Percentiles rank a stretch among this genome's conserved stretches.
Conservation (phyloP, 1,139 yeast species). For the Kodamaea fungicola region DNA sequence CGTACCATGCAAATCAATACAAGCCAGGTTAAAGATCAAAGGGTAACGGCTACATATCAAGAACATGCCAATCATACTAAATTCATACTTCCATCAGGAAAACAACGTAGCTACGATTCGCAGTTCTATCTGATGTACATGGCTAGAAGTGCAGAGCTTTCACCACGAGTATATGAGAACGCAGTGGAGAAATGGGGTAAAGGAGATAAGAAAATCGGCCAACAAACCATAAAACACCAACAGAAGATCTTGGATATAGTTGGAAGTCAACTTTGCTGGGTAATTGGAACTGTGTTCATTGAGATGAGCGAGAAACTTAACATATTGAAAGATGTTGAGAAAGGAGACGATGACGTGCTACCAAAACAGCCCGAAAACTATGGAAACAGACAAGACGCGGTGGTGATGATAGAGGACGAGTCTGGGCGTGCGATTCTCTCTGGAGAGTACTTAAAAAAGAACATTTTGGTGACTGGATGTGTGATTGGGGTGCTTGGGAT, state of each 20-base stretch:
- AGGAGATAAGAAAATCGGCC: conserved; percentile 38
- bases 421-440: conserved; percentile 85
- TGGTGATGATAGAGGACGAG: conserved; percentile 87
- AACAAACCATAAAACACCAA: conserved; percentile 31
- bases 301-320: conserved; percentile 85
- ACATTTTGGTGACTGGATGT: conserved; percentile 78
- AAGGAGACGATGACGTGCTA: conserved; percentile 50
- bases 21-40: not conserved
- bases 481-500: conserved; percentile 84
- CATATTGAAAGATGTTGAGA: conserved; percentile 76
- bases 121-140: conserved; percentile 79
- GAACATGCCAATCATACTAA: conserved; percentile 3
- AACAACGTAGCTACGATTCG: conserved; percentile 49
- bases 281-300: conserved; percentile 84
- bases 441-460: conserved; percentile 43
- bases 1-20: too few species aligned
- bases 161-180: conserved; percentile 50
- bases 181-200: conserved; percentile 45
- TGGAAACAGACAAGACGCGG: conserved; percentile 39
- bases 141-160: conserved; percentile 53
- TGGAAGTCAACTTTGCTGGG: conserved; percentile 74
- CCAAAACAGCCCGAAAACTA: conserved; percentile 33
- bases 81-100: conserved; percentile 6
- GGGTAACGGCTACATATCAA: not conserved
- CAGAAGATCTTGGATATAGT: conserved; percentile 76